Percentiles rank a stretch among this genome's conserved stretches.
These are phyloP conservation scores for Epichloe sp. DNA, from an alignment of 2,329 filamentous ascomycete genomes.

Conservation along the genomic window DNA sequence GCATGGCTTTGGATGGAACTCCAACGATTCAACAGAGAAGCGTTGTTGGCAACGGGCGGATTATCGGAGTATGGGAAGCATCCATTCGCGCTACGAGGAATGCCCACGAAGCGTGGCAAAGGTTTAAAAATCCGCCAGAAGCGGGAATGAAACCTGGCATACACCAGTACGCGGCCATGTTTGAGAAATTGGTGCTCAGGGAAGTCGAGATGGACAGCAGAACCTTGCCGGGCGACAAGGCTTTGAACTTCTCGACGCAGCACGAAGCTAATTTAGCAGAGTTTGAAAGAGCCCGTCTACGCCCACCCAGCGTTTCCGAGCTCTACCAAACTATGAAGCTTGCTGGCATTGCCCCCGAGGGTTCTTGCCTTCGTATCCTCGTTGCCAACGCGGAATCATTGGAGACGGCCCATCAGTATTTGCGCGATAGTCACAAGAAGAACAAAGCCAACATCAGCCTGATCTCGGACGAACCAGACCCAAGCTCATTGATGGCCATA, in stretches of 20 bases:
- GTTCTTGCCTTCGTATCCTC: slow-evolving; percentile 40
- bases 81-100: slow-evolving; percentile 46
- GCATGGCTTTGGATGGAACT: slow-evolving; percentile 33
- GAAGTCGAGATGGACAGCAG: slow-evolving; percentile 14
- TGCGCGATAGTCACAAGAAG: slow-evolving; percentile 28
- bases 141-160: slow-evolving; percentile 21
- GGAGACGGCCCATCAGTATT: slow-evolving; percentile 33
- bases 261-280: slow-evolving; percentile 41
- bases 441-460: slow-evolving; percentile 8
- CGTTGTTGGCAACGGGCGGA: slow-evolving; percentile 8
- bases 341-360: slow-evolving; percentile 33
- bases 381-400: slow-evolving; percentile 37
- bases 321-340: slow-evolving; percentile 47
- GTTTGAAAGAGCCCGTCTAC: slow-evolving; percentile 50
- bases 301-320: slow-evolving; percentile 43
- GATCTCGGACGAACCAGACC: slow-evolving; percentile 12
- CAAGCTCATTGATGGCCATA: slow-evolving; percentile 12
- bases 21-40: slow-evolving; percentile 42
- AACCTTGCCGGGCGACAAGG: slow-evolving; percentile 45
- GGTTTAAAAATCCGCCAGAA: slow-evolving; percentile 27
- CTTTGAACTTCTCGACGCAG: slow-evolving; percentile 30
- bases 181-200: slow-evolving; percentile 36
- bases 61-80: slow-evolving; percentile 35
- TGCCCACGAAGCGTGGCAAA: slow-evolving; percentile 46
- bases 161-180: slow-evolving; percentile 45